Conservation (phyloP, 2,329 filamentous ascomycete species). For the Aspergillus unguis region DNA sequence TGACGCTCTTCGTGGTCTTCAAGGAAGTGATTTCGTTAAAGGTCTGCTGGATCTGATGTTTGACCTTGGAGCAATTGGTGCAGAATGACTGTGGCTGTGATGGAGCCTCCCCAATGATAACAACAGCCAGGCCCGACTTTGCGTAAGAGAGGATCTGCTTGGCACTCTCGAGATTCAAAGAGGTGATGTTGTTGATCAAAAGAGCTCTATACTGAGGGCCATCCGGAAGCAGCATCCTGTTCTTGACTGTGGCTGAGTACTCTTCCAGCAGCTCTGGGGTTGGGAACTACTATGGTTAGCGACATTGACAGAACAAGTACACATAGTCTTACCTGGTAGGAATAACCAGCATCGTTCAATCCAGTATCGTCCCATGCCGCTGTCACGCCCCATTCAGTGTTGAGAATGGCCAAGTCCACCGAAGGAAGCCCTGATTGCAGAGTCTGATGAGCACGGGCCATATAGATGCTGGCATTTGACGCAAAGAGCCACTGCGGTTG, state of each 20-base stretch:
- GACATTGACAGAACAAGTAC: neutral
- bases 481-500: constrained; percentile 4
- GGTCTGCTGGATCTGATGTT: neutral
- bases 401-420: neutral
- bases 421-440: neutral
- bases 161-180: neutral
- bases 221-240: neutral
- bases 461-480: neutral
- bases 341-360: neutral
- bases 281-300: neutral
- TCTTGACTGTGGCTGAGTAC: neutral
- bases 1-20: neutral
- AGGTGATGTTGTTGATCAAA: neutral
- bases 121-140: neutral
- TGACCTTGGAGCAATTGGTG: neutral
- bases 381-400: neutral
- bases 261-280: neutral
- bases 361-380: neutral
- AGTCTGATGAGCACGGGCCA: neutral
- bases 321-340: constrained; percentile 2
- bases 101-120: constrained; percentile 1
- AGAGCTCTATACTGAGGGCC: neutral
- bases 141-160: neutral
- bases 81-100: constrained; percentile 3
- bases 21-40: neutral